Percentiles rank a stretch among this genome's conserved stretches.
These are phyloP conservation scores for Paragyromitra xinjiangensis DNA, from an alignment of 495 filamentous ascomycete species.

Conservation along the genomic window DNA sequence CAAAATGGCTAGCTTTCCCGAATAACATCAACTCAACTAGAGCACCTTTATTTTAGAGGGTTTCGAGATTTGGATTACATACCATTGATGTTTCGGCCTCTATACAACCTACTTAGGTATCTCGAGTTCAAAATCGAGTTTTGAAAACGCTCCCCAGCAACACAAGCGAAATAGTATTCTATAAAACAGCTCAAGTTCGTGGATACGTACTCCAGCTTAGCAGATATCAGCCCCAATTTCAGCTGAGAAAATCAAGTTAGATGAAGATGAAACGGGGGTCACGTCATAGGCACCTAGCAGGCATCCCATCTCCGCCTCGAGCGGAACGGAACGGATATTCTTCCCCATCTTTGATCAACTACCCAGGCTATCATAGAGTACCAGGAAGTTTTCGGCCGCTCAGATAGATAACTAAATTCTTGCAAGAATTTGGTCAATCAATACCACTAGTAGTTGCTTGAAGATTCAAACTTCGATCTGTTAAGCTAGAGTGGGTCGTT, in stretches of 20 bases:
- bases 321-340: conserved; percentile 29
- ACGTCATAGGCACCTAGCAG: background rate
- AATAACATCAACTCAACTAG: background rate
- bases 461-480: too few relatives aligned
- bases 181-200: background rate
- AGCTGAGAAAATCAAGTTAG: background rate
- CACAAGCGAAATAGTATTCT: background rate
- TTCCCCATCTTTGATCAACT: conserved; percentile 17
- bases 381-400: conserved; percentile 6
- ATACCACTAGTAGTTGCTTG: conserved; percentile 6
- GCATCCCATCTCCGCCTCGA: conserved; percentile 7
- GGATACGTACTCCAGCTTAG: conserved; percentile 2
- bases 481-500: too few relatives aligned
- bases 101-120: background rate
- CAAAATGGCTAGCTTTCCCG: background rate
- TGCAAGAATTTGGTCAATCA: conserved; percentile 18
- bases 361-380: background rate
- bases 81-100: background rate
- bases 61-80: background rate
- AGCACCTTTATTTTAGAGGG: background rate
- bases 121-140: background rate
- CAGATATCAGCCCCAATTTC: background rate
- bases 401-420: background rate
- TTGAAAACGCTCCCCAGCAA: background rate
- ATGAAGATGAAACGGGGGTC: conserved; percentile 4